Conservation (phyloP, 2,329 filamentous ascomycete genomes). For the Paecilomyces fulvus region DNA sequence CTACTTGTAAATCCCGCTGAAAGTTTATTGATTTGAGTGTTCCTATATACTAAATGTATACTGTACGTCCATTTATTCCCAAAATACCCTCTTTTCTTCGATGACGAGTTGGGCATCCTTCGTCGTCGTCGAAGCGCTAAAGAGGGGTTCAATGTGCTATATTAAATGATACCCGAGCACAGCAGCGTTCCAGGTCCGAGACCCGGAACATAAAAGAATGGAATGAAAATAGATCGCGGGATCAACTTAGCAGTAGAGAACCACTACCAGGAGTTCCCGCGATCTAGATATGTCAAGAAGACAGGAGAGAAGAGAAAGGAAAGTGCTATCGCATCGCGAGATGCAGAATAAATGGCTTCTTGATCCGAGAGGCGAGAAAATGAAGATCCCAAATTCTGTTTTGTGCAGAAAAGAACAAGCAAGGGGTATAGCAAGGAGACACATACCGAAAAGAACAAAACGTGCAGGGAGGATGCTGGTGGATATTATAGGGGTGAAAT, state of each 20-base stretch:
- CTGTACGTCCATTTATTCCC: neutral
- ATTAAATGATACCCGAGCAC: no score
- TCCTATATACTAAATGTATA: neutral
- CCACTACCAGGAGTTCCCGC: neutral
- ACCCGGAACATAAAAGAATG: neutral
- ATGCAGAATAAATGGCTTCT: neutral
- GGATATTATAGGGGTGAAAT: neutral
- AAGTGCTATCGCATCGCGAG: neutral
- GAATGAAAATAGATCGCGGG: neutral
- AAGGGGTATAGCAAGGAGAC: neutral
- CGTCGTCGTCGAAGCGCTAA: no score
- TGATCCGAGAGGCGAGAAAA: neutral
- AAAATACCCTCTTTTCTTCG: no score
- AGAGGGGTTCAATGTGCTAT: no score
- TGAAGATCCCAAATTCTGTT: neutral
- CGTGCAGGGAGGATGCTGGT: neutral
- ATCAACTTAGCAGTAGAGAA: neutral
- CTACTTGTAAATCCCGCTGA: neutral
- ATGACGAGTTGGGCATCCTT: no score
- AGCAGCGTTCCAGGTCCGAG: neutral
- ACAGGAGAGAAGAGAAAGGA: neutral
- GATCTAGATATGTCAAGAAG: neutral
- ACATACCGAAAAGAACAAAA: neutral
- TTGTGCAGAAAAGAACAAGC: neutral
- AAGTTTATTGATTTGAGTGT: neutral